Conservation (phyloP, 305 asterid genomes). For the Fraxinus baroniana region DNA sequence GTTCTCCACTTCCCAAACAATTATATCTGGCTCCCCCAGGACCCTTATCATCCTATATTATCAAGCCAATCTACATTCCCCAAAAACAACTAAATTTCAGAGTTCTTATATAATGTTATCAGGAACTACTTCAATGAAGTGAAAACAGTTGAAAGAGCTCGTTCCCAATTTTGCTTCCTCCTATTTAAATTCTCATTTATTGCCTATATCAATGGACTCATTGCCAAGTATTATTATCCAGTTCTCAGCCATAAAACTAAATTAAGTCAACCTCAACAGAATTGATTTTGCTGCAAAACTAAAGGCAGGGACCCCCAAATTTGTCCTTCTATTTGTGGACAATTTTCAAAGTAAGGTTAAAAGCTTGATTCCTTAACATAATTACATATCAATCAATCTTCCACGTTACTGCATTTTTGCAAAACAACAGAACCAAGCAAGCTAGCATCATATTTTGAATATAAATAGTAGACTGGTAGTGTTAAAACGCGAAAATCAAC, state of each 20-base stretch:
- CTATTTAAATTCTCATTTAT: neutral
- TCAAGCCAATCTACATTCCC: neutral
- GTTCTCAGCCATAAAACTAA: neutral
- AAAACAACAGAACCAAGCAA: neutral
- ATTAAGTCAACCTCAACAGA: neutral
- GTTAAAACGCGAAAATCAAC: neutral
- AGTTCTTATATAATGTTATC: neutral
- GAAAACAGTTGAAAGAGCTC: neutral
- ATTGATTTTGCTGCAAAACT: neutral
- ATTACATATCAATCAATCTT: neutral
- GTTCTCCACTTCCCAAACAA: neutral
- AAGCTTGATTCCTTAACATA: neutral
- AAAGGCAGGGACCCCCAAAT: neutral
- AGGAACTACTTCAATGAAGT: neutral
- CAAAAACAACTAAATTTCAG: neutral
- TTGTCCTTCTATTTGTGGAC: neutral
- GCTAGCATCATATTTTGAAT: neutral
- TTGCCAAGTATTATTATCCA: neutral
- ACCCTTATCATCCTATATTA: neutral
- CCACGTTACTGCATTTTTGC: neutral
- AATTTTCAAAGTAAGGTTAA: neutral
- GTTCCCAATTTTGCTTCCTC: neutral
- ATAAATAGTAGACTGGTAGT: neutral
- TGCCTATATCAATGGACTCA: neutral
- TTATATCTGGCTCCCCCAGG: neutral